These are phyloP conservation scores for Candida boleticola DNA, from an alignment of 805 yeast species.

Conservation along the genomic window DNA sequence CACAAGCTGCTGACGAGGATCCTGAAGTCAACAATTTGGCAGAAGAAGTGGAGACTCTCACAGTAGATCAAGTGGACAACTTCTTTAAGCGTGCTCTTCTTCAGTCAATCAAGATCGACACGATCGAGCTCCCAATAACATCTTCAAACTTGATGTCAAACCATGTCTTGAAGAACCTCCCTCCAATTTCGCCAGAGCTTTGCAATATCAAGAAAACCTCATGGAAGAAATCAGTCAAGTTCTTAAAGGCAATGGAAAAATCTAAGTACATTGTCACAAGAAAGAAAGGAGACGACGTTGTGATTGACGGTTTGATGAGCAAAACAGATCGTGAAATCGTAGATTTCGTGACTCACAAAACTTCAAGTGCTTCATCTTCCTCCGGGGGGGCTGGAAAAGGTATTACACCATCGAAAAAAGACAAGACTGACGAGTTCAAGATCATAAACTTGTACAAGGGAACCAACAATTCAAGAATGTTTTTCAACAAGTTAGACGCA, in stretches of 20 bases:
- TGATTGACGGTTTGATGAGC: slow-evolving; percentile 50
- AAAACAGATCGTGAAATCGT: slow-evolving; percentile 47
- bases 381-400: slow-evolving; percentile 7
- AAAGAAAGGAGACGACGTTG: slow-evolving; percentile 83
- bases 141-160: slow-evolving; percentile 76
- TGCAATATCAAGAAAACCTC: slow-evolving; percentile 74
- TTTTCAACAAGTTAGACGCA: slow-evolving; percentile 44
- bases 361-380: slow-evolving; percentile 14
- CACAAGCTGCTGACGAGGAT: slow-evolving; percentile 1
- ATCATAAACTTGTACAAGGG: slow-evolving; percentile 56
- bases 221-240: slow-evolving; percentile 88
- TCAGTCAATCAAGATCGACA: slow-evolving; percentile 61
- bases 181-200: slow-evolving; percentile 52
- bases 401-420: slow-evolving; percentile 23
- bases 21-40: slow-evolving; percentile 20
- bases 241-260: slow-evolving; percentile 83
- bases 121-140: slow-evolving; percentile 60
- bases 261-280: slow-evolving; percentile 63
- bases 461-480: slow-evolving; percentile 42
- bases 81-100: slow-evolving; percentile 69
- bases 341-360: slow-evolving; percentile 63
- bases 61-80: slow-evolving; percentile 67
- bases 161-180: slow-evolving; percentile 69
- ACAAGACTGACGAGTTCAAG: slow-evolving; percentile 21
- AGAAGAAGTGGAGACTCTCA: slow-evolving; percentile 39